phyloP scores from a whole-genome alignment of 1,284 basidiomycete species.

The Trametes polyzona region DNA sequence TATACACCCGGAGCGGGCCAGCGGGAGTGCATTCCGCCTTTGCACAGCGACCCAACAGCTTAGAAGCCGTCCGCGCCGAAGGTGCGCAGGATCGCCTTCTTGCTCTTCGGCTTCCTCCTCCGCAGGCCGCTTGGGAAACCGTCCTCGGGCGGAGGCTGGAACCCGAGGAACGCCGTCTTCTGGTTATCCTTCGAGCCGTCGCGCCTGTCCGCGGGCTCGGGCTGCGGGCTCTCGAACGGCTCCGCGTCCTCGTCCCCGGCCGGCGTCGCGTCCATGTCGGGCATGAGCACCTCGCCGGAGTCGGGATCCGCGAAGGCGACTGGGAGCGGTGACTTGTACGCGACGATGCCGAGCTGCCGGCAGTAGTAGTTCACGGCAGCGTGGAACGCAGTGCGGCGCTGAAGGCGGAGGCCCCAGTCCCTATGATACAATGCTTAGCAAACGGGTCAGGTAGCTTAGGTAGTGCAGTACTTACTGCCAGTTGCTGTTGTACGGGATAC shows the following conservation, averaged over 20 bases:
- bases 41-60: not conserved
- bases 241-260: constrained; percentile 30
- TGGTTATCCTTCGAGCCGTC: not conserved
- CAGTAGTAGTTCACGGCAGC: constrained; percentile 75
- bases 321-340: constrained; percentile 60
- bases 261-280: constrained; percentile 10
- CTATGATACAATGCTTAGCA: constrained; percentile 1
- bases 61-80: constrained; percentile 27
- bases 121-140: constrained; percentile 27
- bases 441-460: not conserved
- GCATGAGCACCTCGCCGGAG: constrained; percentile 35
- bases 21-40: not conserved
- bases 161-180: constrained; percentile 25
- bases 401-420: constrained; percentile 66
- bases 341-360: constrained; percentile 65
- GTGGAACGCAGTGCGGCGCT: constrained; percentile 74
- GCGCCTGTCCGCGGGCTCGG: not conserved
- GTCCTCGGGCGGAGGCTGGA: constrained; percentile 28
- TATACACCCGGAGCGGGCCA: too few relatives aligned
- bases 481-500: constrained; percentile 62
- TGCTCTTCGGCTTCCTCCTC: constrained; percentile 30
- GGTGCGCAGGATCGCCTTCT: constrained; percentile 29
- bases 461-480: constrained; percentile 27
- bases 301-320: constrained; percentile 52
- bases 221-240: constrained; percentile 14